Evolutionary conservation across 1,284 basidiomycete genomes (phyloP), one percentile per base, ranked within the genome.

Genomic region (Marasmius oreades): DNA sequence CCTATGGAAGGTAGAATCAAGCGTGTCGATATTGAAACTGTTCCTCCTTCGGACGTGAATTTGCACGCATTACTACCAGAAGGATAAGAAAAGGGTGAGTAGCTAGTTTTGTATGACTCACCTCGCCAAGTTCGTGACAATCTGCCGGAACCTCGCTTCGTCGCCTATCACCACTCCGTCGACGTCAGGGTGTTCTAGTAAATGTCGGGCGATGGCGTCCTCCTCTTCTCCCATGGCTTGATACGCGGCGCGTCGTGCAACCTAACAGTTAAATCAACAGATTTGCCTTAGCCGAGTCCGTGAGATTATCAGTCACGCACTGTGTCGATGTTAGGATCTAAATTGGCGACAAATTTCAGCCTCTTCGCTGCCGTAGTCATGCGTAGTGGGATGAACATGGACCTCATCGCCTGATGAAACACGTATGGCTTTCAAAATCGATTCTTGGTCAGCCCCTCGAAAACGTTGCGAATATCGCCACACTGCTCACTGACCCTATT

Each of bases 81-180:
- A 50, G 12, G 18, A 33, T 20, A 24, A 18, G n/a, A 22, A 45
- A 18, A 5, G 28, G 14, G 8, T 33, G n/a, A 33, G 47, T 5
- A 31, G 16, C 31, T 8, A 23, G 45, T 24, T 22, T 7, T 16
- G 22, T 46, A 46, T 24, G 24, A 64, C 75, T 47, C 55, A 82
- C 82, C 80, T 82, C 18, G 83, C 80, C 16, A 86, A 71, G 61
- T 85, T 85, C 43, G 80, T 84, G 59, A 85, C 73, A 56, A 88
- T 78, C 67, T 90, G 88, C 58, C 85, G 74, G 53, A 90, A 67
- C 10, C 89, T 77, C 68, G 87, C 87, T 63, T 86, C 84, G 61
- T 88, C 85, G 22, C 85, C 86, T 6, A 85, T 75, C 12, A 88
- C 82, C 20, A 80, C 69, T 0, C 79, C 58, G 23, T 78, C 76